phyloP scores from a whole-genome alignment of 495 filamentous ascomycete genomes.

The Penicillium lagena region DNA sequence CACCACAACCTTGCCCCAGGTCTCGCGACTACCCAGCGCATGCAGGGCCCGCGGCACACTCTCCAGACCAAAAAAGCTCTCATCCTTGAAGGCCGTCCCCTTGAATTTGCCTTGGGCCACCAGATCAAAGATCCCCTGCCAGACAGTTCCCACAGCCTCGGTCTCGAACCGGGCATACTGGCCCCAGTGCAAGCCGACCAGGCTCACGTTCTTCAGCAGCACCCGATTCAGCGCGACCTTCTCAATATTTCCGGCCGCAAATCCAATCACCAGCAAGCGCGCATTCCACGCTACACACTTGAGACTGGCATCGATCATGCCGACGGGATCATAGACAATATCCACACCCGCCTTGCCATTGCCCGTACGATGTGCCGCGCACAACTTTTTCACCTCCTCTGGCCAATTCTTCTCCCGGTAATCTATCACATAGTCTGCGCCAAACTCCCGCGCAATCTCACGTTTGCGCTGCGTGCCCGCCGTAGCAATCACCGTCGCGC shows the following conservation, averaged over 20 bases:
- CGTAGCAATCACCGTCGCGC: conserved; percentile 85
- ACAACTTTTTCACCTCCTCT: conserved; percentile 66
- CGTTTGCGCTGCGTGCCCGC: conserved; percentile 74
- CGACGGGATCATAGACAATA: conserved; percentile 87
- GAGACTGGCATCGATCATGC: conserved; percentile 72
- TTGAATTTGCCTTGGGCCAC: conserved; percentile 72
- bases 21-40: conserved; percentile 71
- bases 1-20: conserved; percentile 95
- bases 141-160: conserved; percentile 64
- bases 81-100: conserved; percentile 75
- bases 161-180: conserved; percentile 69
- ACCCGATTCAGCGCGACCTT: conserved; percentile 89
- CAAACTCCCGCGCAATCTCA: conserved; percentile 68
- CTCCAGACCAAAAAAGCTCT: conserved; percentile 77
- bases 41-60: conserved; percentile 69
- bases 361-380: conserved; percentile 44
- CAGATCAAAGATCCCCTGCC: conserved; percentile 73
- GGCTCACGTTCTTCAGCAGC: conserved; percentile 84
- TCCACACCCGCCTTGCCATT: conserved; percentile 67
- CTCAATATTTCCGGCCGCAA: conserved; percentile 84
- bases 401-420: conserved; percentile 70
- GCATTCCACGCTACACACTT: conserved; percentile 93
- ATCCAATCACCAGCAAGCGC: conserved; percentile 79
- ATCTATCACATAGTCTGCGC: conserved; percentile 77
- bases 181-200: conserved; percentile 91